phyloP scores from a whole-genome alignment of 2,329 filamentous ascomycete genomes.

The Neofusicoccum laricinum region DNA sequence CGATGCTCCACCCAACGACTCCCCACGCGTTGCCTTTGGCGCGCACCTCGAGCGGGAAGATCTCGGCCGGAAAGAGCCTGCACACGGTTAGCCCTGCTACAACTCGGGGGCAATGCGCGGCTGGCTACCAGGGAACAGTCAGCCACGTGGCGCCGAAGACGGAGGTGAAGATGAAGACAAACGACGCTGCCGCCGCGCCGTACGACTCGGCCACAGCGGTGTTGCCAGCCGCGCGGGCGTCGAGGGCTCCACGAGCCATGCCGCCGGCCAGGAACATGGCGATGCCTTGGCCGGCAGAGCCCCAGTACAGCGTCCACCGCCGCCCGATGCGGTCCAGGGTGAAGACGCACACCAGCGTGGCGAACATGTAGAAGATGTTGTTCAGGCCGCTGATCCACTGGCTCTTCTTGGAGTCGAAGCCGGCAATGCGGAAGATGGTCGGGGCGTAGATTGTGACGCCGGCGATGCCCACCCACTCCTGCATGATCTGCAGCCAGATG shows the following conservation, averaged over 20 bases:
- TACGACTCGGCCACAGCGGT: conserved; percentile 48
- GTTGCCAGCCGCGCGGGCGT: conserved; percentile 47
- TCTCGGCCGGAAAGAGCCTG: conserved; percentile 64
- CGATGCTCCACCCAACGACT: conserved; percentile 73
- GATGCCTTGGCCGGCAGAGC: conserved; percentile 61
- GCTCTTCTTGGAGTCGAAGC: conserved; percentile 52
- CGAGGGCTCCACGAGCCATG: conserved; percentile 55
- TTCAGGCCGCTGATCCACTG: conserved; percentile 44
- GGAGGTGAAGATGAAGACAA: conserved; percentile 68
- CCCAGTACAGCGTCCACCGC: conserved; percentile 69
- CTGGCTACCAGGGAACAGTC: conserved; percentile 50
- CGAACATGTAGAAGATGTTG: conserved; percentile 59
- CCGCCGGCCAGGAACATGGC: conserved; percentile 67
- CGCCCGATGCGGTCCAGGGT: conserved; percentile 67
- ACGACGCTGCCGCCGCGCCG: conserved; percentile 64
- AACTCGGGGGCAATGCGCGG: conserved; percentile 19
- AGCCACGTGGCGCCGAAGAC: conserved; percentile 65
- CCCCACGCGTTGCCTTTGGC: conserved; percentile 75
- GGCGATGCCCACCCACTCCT: conserved; percentile 68
- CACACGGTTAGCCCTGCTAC: conserved; percentile 24
- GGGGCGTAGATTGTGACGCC: conserved; percentile 62
- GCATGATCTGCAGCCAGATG: conserved; percentile 69
- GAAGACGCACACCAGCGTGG: conserved; percentile 67
- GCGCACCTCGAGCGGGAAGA: conserved; percentile 68
- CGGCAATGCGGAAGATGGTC: conserved; percentile 64